phyloP scores from a whole-genome alignment of 768 basidiomycete genomes.

The Kwoniella newhampshirensis region DNA sequence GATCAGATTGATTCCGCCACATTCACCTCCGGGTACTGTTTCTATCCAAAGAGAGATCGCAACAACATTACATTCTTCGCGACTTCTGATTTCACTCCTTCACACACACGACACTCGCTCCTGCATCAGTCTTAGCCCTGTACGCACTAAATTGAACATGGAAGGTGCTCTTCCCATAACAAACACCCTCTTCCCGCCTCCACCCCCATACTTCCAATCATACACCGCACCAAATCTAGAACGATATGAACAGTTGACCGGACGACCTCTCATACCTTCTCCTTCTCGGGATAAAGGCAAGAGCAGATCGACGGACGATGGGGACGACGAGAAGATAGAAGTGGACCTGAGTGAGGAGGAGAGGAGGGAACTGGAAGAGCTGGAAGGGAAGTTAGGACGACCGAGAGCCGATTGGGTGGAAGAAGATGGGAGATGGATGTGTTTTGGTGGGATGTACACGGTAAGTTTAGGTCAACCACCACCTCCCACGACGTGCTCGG shows the following conservation, averaged over 20 bases:
- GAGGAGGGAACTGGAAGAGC: slow-evolving; percentile 13
- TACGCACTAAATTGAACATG: not conserved
- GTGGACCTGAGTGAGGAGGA: slow-evolving; percentile 11
- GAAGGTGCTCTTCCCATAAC: slow-evolving; percentile 28
- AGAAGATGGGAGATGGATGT: slow-evolving; percentile 44
- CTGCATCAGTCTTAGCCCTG: not conserved
- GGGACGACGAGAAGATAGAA: not conserved
- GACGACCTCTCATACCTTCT: slow-evolving; percentile 6
- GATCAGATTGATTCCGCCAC: too few relatives aligned
- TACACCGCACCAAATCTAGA: slow-evolving; percentile 27
- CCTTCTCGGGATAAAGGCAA: slow-evolving; percentile 14
- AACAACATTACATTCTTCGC: too few relatives aligned
- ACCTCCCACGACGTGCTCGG: too few relatives aligned
- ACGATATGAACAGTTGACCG: slow-evolving; percentile 21
- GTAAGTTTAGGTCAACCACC: slow-evolving; percentile 27
- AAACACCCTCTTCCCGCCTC: slow-evolving; percentile 47
- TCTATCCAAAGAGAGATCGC: too few relatives aligned
- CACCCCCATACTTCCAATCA: slow-evolving; percentile 35
- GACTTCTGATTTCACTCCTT: not conserved
- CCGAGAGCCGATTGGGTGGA: slow-evolving; percentile 40
- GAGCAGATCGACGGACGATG: not conserved
- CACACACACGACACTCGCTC: not conserved
- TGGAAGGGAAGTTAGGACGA: slow-evolving; percentile 17
- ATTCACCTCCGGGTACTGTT: too few relatives aligned
- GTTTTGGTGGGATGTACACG: slow-evolving; percentile 37